These are phyloP conservation scores for Macadamia integrifolia DNA, from an alignment of 164 flowering plant species.

Conservation along the genomic window DNA sequence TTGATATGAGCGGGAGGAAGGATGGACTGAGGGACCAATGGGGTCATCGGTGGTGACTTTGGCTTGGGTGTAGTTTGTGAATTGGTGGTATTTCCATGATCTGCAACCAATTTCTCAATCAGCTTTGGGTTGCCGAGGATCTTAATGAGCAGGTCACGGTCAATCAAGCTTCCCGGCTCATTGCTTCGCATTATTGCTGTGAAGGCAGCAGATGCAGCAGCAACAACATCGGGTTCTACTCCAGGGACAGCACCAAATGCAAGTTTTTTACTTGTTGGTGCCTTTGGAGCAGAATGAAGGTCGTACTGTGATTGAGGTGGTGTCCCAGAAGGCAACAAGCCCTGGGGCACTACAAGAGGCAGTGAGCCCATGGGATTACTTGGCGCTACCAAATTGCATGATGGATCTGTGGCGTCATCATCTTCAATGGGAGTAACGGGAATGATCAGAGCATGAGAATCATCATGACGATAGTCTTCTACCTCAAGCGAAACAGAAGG, in stretches of 20 bases:
- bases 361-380: slow-evolving; percentile 16
- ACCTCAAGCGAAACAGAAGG: slow-evolving; percentile 41
- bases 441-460: slow-evolving; percentile 37
- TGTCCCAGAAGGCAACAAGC: slow-evolving; percentile 13
- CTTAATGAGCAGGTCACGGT: slow-evolving; percentile 64
- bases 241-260: slow-evolving; percentile 21
- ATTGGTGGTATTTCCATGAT: slow-evolving; percentile 31
- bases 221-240: slow-evolving; percentile 49
- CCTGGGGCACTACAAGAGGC: slow-evolving; percentile 12
- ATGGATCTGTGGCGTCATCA: slow-evolving; percentile 50
- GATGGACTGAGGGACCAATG: slow-evolving; percentile 11
- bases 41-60: slow-evolving; percentile 11
- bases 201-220: slow-evolving; percentile 73
- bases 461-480: slow-evolving; percentile 24
- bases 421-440: slow-evolving; percentile 86
- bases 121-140: slow-evolving; percentile 68
- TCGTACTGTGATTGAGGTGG: slow-evolving; percentile 14
- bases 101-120: slow-evolving; percentile 57
- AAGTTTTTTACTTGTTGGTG: slow-evolving; percentile 19
- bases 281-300: slow-evolving; percentile 9
- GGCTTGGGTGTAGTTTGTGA: slow-evolving; percentile 21
- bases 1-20: slow-evolving; percentile 22
- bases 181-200: slow-evolving; percentile 46
- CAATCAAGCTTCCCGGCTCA: slow-evolving; percentile 62
- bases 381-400: slow-evolving; percentile 18